A percentile compares a stretch with the other conserved stretches of the same genome.
Evolutionary conservation across 805 yeast species (phyloP).

Genomic region (Starmera quercuum): DNA sequence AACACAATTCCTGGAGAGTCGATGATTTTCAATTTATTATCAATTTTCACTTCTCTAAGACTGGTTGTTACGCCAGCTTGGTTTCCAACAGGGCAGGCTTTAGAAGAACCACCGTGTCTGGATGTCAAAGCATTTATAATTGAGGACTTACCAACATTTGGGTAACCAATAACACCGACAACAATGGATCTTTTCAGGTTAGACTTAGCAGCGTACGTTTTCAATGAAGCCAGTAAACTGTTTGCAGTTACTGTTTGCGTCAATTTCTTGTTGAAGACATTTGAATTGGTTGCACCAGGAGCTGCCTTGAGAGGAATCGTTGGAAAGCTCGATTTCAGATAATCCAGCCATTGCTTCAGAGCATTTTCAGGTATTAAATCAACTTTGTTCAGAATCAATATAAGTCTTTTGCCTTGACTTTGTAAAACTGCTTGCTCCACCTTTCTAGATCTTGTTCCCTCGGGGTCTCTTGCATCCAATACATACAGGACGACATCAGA

Average conservation of each 20-base stretch:
- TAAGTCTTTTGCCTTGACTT: constrained; percentile 74
- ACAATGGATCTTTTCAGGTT: constrained; percentile 83
- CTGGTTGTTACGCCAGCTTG: constrained; percentile 96
- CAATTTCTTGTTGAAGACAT: constrained; percentile 66
- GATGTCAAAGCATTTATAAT: constrained; percentile 83
- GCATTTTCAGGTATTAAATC: constrained; percentile 86
- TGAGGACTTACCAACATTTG: constrained; percentile 95
- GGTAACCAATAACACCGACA: constrained; percentile 96
- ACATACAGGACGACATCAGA: constrained; percentile 89
- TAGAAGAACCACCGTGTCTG: constrained; percentile 64
- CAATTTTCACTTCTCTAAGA: constrained; percentile 86
- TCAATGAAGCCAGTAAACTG: constrained; percentile 70
- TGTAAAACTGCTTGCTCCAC: constrained; percentile 86
- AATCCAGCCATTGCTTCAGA: constrained; percentile 75
- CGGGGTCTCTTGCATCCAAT: constrained; percentile 97
- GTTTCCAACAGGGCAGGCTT: constrained; percentile 94
- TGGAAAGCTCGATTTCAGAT: constrained; percentile 78
- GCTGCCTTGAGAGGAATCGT: constrained; percentile 85
- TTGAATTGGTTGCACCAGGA: constrained; percentile 60
- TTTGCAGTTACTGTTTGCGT: constrained; percentile 66
- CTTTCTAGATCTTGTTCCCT: constrained; percentile 83
- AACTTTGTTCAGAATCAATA: constrained; percentile 82
- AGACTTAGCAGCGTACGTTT: constrained; percentile 75
- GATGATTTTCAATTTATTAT: constrained; percentile 76
- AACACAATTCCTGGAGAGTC: constrained; percentile 98